Conservation (phyloP, 2,329 filamentous ascomycete species). For the Pseudogymnoascus sp. region DNA sequence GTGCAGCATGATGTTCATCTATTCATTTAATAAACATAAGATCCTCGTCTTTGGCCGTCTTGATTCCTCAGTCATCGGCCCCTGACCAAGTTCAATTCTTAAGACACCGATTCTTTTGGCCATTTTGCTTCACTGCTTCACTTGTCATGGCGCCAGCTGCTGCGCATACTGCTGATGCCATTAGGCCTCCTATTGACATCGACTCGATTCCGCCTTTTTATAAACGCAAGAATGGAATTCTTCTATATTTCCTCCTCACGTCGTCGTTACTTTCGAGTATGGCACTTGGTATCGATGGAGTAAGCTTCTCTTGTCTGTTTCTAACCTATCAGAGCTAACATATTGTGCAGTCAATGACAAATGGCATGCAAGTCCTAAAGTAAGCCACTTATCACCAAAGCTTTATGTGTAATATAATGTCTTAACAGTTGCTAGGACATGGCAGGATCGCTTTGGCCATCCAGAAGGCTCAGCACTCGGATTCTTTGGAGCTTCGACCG, state of each 20-base stretch:
- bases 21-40: constrained; percentile 2
- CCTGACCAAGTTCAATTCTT: not conserved
- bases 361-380: constrained; percentile 32
- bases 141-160: constrained; percentile 20
- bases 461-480: constrained; percentile 32
- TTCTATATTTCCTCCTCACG: constrained; percentile 36
- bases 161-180: constrained; percentile 20
- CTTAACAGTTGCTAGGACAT: constrained; percentile 15
- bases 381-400: not conserved
- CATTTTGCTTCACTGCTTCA: not conserved
- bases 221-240: constrained; percentile 31
- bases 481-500: constrained; percentile 32
- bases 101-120: not conserved
- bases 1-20: not conserved
- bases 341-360: constrained; percentile 30
- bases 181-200: constrained; percentile 20
- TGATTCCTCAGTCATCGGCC: not conserved
- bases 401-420: not conserved
- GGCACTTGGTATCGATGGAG: constrained; percentile 35
- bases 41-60: constrained; percentile 9
- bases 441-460: constrained; percentile 32
- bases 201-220: constrained; percentile 18
- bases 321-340: not conserved
- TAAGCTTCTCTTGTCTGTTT: constrained; percentile 19
- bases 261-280: constrained; percentile 35